Evolutionary conservation across 1,284 basidiomycete genomes (phyloP).

Genomic region (Ganoderma multipileum): DNA sequence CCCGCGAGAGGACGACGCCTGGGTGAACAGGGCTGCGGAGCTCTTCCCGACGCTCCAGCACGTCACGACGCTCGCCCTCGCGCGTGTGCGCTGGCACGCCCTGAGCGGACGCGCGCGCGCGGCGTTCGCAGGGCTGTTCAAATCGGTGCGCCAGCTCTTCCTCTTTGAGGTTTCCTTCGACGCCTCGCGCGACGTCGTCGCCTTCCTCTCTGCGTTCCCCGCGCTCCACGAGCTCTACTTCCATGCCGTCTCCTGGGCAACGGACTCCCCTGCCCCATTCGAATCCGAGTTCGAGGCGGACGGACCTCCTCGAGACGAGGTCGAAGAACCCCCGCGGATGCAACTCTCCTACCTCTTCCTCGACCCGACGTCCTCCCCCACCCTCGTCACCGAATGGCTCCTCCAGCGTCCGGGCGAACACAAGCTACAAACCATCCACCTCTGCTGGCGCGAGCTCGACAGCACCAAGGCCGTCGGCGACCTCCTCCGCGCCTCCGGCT

Average conservation of each 20-base stretch:
- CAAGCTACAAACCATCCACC: constrained; percentile 39
- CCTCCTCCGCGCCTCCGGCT: constrained; percentile 38
- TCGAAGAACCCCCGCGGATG: constrained; percentile 31
- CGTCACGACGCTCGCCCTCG: constrained; percentile 37
- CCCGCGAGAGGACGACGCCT: constrained; percentile 37
- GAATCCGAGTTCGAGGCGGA: not conserved
- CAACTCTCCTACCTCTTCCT: constrained; percentile 41
- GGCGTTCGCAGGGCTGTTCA: constrained; percentile 34
- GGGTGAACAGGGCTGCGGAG: constrained; percentile 36
- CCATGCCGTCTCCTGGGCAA: constrained; percentile 41
- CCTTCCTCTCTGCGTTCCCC: constrained; percentile 40
- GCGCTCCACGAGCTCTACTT: constrained; percentile 40
- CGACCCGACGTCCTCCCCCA: constrained; percentile 40
- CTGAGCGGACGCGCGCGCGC: constrained; percentile 33
- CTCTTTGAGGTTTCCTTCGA: constrained; percentile 41
- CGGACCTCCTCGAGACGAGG: not conserved
- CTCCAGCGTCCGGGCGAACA: constrained; percentile 38
- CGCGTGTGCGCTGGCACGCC: constrained; percentile 38
- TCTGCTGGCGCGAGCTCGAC: constrained; percentile 42
- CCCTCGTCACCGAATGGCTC: constrained; percentile 41
- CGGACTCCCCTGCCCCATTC: constrained; percentile 33
- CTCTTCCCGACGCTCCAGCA: constrained; percentile 31
- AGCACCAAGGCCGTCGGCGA: constrained; percentile 38
- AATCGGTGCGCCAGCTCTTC: constrained; percentile 36
- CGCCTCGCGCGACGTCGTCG: constrained; percentile 38